Percentiles rank a stretch among this genome's conserved stretches.
Conservation (phyloP, 176 grass and related monocot genomes). For the Olyra latifolia region DNA sequence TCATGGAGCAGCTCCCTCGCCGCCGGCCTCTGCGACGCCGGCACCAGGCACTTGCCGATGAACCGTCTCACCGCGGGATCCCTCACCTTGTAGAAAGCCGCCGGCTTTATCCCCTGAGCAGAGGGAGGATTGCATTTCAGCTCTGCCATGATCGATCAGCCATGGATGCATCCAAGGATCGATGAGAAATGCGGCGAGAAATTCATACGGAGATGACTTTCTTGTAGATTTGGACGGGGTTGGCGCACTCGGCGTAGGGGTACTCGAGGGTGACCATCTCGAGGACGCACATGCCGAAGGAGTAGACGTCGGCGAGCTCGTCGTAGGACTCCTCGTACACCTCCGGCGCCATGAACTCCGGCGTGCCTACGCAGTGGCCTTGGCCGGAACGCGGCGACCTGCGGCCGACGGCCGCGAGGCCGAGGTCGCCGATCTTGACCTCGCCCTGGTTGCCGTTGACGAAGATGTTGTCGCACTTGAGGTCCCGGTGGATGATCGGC, state of each 20-base stretch:
- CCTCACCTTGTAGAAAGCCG: conserved; percentile 52
- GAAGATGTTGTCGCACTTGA: conserved; percentile 96
- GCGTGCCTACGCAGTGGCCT: conserved; percentile 65
- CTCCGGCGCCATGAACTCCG: conserved; percentile 98
- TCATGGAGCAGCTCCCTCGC: conserved; percentile 66
- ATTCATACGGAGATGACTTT: conserved; percentile 75
- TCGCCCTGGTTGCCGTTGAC: conserved; percentile 80
- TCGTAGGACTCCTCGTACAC: conserved; percentile 83
- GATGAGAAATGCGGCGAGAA: background rate
- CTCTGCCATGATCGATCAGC: background rate
- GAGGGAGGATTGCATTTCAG: background rate
- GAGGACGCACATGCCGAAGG: conserved; percentile 92
- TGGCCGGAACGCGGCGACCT: conserved; percentile 19
- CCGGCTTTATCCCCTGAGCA: conserved; percentile 68
- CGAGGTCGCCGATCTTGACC: conserved; percentile 93
- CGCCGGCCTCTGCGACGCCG: conserved; percentile 45
- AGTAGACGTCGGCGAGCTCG: conserved; percentile 86
- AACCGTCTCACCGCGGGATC: conserved; percentile 56
- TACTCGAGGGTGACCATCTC: conserved; percentile 93
- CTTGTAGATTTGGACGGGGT: conserved; percentile 92
- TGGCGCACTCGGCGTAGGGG: conserved; percentile 77
- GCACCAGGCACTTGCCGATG: conserved; percentile 61
- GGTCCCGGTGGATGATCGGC: conserved; percentile 78
- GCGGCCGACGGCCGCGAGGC: conserved; percentile 59
- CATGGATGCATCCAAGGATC: background rate